Percentiles rank a stretch among this genome's conserved stretches.
phyloP scores from a whole-genome alignment of 1,284 basidiomycete species.

The Ustilago cynodontis region DNA sequence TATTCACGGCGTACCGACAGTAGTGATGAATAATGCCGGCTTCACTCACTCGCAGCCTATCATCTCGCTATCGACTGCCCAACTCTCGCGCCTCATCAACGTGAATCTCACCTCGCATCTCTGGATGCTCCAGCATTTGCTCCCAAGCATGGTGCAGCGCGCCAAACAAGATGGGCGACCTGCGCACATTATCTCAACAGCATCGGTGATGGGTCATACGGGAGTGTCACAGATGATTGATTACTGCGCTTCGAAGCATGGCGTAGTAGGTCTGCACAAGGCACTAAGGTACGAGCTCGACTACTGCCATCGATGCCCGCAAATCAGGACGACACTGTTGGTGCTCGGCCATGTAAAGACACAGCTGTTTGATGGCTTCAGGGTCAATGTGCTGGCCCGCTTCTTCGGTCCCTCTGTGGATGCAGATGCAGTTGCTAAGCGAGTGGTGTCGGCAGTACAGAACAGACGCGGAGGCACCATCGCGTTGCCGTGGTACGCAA shows the following conservation, averaged over 20 bases:
- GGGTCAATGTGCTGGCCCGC: constrained; percentile 36
- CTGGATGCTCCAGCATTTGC: constrained; percentile 89
- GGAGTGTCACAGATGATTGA: constrained; percentile 79
- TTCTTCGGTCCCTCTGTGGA: constrained; percentile 59
- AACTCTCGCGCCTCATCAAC: constrained; percentile 80
- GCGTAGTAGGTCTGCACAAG: constrained; percentile 66
- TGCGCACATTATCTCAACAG: constrained; percentile 81
- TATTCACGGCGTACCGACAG: constrained; percentile 72
- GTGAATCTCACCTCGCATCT: constrained; percentile 90
- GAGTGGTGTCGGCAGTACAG: constrained; percentile 49
- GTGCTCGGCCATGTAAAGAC: constrained; percentile 63
- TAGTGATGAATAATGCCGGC: constrained; percentile 96
- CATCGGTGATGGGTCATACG: constrained; percentile 82
- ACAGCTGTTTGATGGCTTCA: constrained; percentile 54
- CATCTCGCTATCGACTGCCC: constrained; percentile 80
- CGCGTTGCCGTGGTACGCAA: constrained; percentile 58
- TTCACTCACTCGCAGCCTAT: constrained; percentile 89
- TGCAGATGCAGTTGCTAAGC: constrained; percentile 43
- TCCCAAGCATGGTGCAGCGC: constrained; percentile 82
- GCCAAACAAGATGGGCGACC: constrained; percentile 73
- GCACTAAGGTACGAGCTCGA: constrained; percentile 66
- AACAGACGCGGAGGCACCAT: constrained; percentile 50
- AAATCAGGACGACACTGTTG: constrained; percentile 62
- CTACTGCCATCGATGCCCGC: constrained; percentile 42
- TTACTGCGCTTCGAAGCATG: constrained; percentile 69